Evolutionary conservation across 768 basidiomycete genomes (phyloP), one percentile per base, ranked within the genome.

Genomic region (Pulveroboletus sp.): DNA sequence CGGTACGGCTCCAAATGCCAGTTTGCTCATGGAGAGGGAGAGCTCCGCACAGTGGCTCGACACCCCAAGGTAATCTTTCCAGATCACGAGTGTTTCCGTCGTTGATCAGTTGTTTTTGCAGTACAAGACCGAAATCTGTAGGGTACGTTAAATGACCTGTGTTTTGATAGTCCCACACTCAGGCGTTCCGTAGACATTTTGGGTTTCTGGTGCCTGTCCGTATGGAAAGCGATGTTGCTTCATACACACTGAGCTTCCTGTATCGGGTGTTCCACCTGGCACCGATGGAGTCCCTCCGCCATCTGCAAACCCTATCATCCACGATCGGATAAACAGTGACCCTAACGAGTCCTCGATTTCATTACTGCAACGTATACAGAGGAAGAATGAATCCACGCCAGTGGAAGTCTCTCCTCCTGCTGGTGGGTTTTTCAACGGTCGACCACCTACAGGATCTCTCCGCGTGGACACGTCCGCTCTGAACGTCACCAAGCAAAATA

Each of bases 121-220:
- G 89, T 93, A 93, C 71, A 94, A 94, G 71, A 93, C 92, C 9
- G 91, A 94, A 69, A 91, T 93, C 57, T 94, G 91, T 67, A 82
- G 90, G 73, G 89, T 91, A 60, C 56, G 82, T 70, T 6, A 21
- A 14, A 35, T 39, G 7, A 15, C 41, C 7, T 8, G 38, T 36
- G 8, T 26, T 30, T 44, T 45, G 28, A 32, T 26, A 5, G 6
- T 21, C 6, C 21, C 32, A 47, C 56, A 32, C 50, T 57, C 50
- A 57, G 41, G 61, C 31, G 6, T 26, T 51, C 24, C 35, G 9
- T 59, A 91, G 85, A 93, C 91, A 8, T 93, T 93, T 75, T 93
- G 91, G 89, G 86, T 93, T 11, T 92, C 90, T 41, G 91, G 91
- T 26, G 90, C 91, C 15, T 93, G 91, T 64, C 91, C 91, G 0